Evolutionary conservation across 139 green algal species (phyloP).

Genomic region (Picochlorum sp.): DNA sequence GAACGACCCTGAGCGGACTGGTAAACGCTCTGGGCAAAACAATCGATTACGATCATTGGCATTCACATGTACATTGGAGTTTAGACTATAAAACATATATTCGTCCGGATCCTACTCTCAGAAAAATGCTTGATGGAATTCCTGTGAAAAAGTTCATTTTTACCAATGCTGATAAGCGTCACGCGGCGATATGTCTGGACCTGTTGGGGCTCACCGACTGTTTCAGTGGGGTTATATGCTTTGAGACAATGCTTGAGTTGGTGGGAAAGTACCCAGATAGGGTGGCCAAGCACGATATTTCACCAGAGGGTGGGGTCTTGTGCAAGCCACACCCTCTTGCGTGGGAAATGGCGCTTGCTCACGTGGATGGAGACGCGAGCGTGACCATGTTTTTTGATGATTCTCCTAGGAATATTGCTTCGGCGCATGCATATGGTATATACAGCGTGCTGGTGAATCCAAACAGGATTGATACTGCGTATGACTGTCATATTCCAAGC

Average conservation of each 20-base stretch:
- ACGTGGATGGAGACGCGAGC: constrained; percentile 25
- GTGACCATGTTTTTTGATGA: constrained; percentile 69
- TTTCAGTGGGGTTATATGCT: constrained; percentile 65
- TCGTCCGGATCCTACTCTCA: constrained; percentile 9
- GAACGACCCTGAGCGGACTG: constrained; percentile 62
- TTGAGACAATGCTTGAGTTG: constrained; percentile 55
- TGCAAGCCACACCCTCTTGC: constrained; percentile 60
- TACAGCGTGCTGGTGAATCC: constrained; percentile 46
- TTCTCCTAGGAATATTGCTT: constrained; percentile 57
- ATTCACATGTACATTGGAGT: constrained; percentile 50
- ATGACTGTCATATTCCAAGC: constrained; percentile 12
- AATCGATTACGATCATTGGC: constrained; percentile 68
- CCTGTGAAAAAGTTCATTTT: constrained; percentile 62
- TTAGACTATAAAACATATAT: constrained; percentile 53
- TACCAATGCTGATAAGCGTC: constrained; percentile 70
- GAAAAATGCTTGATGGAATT: constrained; percentile 28
- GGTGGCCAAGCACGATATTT: constrained; percentile 23
- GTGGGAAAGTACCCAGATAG: not conserved
- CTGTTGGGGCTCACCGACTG: constrained; percentile 59
- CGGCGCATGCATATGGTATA: constrained; percentile 50
- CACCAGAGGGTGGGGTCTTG: constrained; percentile 38
- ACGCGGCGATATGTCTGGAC: constrained; percentile 53
- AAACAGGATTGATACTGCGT: constrained; percentile 15
- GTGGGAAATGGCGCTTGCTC: constrained; percentile 47
- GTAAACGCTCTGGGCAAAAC: constrained; percentile 47